phyloP scores from a whole-genome alignment of 148 eudicot genomes.

The Amaranthus hypochondriacus region DNA sequence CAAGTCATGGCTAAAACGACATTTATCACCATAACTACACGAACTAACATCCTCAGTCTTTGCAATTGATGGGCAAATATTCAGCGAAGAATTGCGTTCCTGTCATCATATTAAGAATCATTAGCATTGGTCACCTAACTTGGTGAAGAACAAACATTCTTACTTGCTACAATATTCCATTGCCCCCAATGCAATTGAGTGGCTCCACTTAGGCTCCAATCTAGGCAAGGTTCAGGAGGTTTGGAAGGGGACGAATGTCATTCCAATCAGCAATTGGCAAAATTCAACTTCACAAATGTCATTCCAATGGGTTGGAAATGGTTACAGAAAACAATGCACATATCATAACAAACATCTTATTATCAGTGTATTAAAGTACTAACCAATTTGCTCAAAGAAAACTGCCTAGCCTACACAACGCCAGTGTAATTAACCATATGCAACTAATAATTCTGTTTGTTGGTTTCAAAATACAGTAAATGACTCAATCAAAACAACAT shows the following conservation, averaged over 20 bases:
- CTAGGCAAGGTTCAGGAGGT: too few relatives aligned
- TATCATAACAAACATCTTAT: too few relatives aligned
- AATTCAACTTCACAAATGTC: neutral
- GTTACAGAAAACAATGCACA: too few relatives aligned
- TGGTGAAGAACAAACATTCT: too few relatives aligned
- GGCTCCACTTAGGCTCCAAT: too few relatives aligned
- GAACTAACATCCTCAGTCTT: constrained; percentile 52
- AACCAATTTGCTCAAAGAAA: too few relatives aligned
- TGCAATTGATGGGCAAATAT: constrained; percentile 76
- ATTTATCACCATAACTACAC: constrained; percentile 61
- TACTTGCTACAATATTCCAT: too few relatives aligned
- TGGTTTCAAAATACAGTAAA: too few relatives aligned
- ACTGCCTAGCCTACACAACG: neutral
- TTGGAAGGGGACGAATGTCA: neutral
- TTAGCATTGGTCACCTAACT: neutral
- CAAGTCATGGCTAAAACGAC: constrained; percentile 88
- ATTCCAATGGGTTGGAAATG: neutral
- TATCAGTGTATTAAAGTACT: too few relatives aligned
- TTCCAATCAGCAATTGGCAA: neutral
- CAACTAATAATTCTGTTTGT: neutral
- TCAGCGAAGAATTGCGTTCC: constrained; percentile 60
- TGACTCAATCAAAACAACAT: too few relatives aligned
- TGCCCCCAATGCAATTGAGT: too few relatives aligned
- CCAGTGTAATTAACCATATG: neutral
- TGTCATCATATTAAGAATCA: constrained; percentile 22